Base-by-base conservation (phyloP, 1,139 yeast genomes). In the Citeromyces siamensis region DNA sequence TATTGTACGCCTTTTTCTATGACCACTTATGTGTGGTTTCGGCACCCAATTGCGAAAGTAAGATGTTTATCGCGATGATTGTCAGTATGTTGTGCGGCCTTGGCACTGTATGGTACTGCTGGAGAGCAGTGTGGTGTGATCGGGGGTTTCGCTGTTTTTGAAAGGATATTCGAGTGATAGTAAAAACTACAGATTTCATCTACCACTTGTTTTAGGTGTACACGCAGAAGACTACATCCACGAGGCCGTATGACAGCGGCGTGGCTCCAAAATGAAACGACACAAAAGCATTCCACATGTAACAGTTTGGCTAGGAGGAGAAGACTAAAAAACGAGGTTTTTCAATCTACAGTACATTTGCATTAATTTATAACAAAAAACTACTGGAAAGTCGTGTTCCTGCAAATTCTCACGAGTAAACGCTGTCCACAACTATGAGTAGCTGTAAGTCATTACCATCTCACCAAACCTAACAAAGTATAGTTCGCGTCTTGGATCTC, bases 401-500 rank as follows among this genome's bases (percentile, higher is more conserved):
- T 4, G 5, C 31, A 14, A 17, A 13, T 26, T 26, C 31, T 14
- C 9, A 4, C 16, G 12, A 6, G 5, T 5, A 26, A 26, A 26
- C 22, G 31, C 16, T 26, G 31, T 26, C 31, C 16, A 26, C 31
- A 26, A 26, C 31, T 26, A 42, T 44, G 45, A 44, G 46, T 40
- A 41, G 46, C 32, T 44, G 46, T 44, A 41, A 29, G 46, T 42
- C 22, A 29, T n/a, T n/a, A n/a, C 31, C 5, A 14, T 5, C 28
- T 5, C 28, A 23, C 28, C 28, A n/a, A 13, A n/a, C n/a, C 41
- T 34, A 41, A 45, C 50, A 20, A 22, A n/a, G 6, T 14, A 46
- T 52, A 53, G 79, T 84, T 56, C 86, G 95, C 60, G 84, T 88
- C 48, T 71, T 90, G 59, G 97, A 90, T 60, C 71, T 90, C 55